Evolutionary conservation across 345 rosid genomes (phyloP).

Genomic region (Moringa oleifera): DNA sequence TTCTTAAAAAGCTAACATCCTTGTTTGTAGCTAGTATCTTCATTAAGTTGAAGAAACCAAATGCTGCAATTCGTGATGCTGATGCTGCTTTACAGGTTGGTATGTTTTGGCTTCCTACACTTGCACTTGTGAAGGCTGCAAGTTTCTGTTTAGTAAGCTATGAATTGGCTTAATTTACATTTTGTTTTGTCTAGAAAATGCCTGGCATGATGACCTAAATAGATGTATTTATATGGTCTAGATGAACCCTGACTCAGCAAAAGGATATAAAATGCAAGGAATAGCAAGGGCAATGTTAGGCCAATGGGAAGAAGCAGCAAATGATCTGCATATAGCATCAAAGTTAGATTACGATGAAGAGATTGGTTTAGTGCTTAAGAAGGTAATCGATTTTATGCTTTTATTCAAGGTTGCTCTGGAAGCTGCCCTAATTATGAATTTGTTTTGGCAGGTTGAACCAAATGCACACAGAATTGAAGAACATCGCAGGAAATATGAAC

Average conservation of each 20-base stretch:
- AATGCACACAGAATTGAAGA: slow-evolving; percentile 68
- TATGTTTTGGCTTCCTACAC: slow-evolving; percentile 7
- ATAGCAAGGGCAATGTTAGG: slow-evolving; percentile 78
- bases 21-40: slow-evolving; percentile 54
- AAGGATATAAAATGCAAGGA: slow-evolving; percentile 80
- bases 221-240: slow-evolving; percentile 23
- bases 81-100: slow-evolving; percentile 65
- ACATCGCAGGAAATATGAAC: slow-evolving; percentile 69
- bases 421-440: not conserved
- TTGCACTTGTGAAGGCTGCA: not conserved
- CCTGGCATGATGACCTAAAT: not conserved
- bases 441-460: slow-evolving; percentile 62
- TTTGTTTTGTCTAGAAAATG: not conserved
- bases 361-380: slow-evolving; percentile 52
- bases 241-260: slow-evolving; percentile 86
- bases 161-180: not conserved
- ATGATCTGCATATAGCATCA: slow-evolving; percentile 75
- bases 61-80: slow-evolving; percentile 78
- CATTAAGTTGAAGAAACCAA: slow-evolving; percentile 62
- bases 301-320: slow-evolving; percentile 74
- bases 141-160: too few species aligned
- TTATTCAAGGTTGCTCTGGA: not conserved
- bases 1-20: slow-evolving; percentile 13
- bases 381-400: slow-evolving; percentile 32
- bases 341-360: slow-evolving; percentile 85